phyloP scores from a whole-genome alignment of 1,284 basidiomycete genomes.

The Tilletia walkeri region DNA sequence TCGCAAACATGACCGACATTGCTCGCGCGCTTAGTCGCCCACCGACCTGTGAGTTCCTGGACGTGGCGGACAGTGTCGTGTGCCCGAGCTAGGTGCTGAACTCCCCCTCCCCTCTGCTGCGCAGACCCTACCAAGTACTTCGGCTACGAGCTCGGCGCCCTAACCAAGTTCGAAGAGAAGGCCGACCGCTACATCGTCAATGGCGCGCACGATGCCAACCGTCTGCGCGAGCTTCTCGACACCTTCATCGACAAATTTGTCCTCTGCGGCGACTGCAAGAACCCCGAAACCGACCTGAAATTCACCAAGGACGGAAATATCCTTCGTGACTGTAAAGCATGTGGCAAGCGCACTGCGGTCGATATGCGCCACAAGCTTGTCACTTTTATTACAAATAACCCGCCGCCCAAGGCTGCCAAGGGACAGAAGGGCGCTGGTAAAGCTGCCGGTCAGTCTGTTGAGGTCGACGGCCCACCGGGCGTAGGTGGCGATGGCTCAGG shows the following conservation, averaged over 20 bases:
- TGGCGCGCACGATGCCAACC: conserved; percentile 86
- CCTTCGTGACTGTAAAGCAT: conserved; percentile 96
- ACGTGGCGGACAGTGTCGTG: neutral
- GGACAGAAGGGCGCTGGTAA: conserved; percentile 54
- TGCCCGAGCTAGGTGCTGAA: neutral
- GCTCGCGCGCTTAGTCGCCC: conserved; percentile 92
- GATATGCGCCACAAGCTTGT: conserved; percentile 98
- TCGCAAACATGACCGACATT: conserved; percentile 90
- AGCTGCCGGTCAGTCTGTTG: conserved; percentile 70
- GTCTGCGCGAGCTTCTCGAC: conserved; percentile 93
- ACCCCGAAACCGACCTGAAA: conserved; percentile 95
- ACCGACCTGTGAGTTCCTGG: conserved; percentile 65
- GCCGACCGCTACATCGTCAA: conserved; percentile 98
- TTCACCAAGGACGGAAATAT: conserved; percentile 78
- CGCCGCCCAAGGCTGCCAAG: conserved; percentile 67
- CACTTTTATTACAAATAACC: conserved; percentile 96
- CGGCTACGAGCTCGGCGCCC: conserved; percentile 95
- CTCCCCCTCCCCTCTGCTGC: neutral
- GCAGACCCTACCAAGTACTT: conserved; percentile 97
- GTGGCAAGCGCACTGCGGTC: conserved; percentile 83
- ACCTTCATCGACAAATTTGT: conserved; percentile 94
- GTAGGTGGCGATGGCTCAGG: conserved; percentile 52
- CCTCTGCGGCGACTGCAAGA: conserved; percentile 95
- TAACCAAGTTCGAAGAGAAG: conserved; percentile 93
- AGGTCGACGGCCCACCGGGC: conserved; percentile 47